phyloP scores from a whole-genome alignment of 345 rosid genomes.

The Geranium brycei region DNA sequence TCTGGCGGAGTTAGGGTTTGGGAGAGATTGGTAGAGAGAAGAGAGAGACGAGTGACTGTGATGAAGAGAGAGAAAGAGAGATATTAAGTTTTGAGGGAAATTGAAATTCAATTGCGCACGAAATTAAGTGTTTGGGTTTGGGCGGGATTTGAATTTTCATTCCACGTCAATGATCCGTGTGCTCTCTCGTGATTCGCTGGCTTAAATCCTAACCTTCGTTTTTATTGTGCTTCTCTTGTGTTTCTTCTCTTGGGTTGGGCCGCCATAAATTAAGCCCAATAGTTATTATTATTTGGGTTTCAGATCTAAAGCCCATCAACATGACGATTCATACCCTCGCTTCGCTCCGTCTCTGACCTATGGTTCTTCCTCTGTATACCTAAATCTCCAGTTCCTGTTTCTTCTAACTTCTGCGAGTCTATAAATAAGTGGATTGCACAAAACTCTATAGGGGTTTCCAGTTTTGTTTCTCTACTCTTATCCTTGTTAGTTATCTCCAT shows the following conservation, averaged over 20 bases:
- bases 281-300: no score
- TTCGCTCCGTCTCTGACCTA: no score
- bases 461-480: no score
- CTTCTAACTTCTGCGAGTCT: no score
- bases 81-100: constrained; percentile 31
- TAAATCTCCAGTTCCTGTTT: no score
- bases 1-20: constrained; percentile 8
- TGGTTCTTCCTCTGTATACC: no score
- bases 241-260: constrained; percentile 22
- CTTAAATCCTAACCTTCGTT: background rate
- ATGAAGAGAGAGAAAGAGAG: constrained; percentile 10
- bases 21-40: constrained; percentile 9
- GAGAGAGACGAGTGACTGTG: background rate
- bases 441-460: no score
- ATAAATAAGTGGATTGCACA: no score
- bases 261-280: no score
- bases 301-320: no score
- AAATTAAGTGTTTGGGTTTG: constrained; percentile 53
- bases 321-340: no score
- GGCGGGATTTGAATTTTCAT: constrained; percentile 60
- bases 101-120: constrained; percentile 68
- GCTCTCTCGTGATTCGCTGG: constrained; percentile 10
- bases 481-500: no score
- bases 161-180: constrained; percentile 66
- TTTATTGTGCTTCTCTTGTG: constrained; percentile 41